Evolutionary conservation across 2,329 filamentous ascomycete genomes (phyloP).

Genomic region (Knufia petricola): DNA sequence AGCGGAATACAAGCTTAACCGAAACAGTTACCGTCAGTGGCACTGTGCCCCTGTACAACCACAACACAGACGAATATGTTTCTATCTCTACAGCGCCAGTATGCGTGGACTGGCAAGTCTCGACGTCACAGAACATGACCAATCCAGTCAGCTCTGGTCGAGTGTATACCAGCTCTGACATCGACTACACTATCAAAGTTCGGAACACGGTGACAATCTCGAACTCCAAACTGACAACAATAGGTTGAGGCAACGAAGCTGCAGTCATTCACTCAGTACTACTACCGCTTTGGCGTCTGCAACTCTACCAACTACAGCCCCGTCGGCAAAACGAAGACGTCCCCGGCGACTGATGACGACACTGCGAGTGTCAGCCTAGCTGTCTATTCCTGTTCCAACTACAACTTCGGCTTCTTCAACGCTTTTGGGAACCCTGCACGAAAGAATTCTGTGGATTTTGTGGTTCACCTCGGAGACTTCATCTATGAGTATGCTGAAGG

Average conservation of each 20-base stretch:
- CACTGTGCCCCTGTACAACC: conserved; percentile 43
- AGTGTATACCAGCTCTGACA: conserved; percentile 61
- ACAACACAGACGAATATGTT: conserved; percentile 44
- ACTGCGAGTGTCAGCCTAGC: conserved; percentile 52
- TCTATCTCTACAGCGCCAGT: conserved; percentile 51
- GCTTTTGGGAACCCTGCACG: conserved; percentile 41
- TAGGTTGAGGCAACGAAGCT: conserved; percentile 49
- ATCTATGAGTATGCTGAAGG: conserved; percentile 48
- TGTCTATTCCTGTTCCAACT: conserved; percentile 64
- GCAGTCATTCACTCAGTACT: conserved; percentile 55
- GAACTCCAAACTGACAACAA: conserved; percentile 34
- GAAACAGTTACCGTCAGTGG: conserved; percentile 46
- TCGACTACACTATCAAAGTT: conserved; percentile 67
- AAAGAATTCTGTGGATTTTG: conserved; percentile 52
- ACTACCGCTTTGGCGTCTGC: conserved; percentile 62
- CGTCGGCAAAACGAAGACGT: conserved; percentile 61
- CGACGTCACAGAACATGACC: conserved; percentile 38
- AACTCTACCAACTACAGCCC: conserved; percentile 51
- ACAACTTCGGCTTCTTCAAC: conserved; percentile 35
- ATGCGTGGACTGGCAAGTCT: conserved; percentile 58
- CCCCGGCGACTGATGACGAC: conserved; percentile 47
- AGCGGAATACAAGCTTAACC: conserved; percentile 28
- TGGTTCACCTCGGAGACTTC: conserved; percentile 50
- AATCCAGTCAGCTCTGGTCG: conserved; percentile 46
- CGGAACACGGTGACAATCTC: conserved; percentile 5